Base-by-base conservation (phyloP, 1,284 basidiomycete genomes). In the Puccinia triticina region DNA sequence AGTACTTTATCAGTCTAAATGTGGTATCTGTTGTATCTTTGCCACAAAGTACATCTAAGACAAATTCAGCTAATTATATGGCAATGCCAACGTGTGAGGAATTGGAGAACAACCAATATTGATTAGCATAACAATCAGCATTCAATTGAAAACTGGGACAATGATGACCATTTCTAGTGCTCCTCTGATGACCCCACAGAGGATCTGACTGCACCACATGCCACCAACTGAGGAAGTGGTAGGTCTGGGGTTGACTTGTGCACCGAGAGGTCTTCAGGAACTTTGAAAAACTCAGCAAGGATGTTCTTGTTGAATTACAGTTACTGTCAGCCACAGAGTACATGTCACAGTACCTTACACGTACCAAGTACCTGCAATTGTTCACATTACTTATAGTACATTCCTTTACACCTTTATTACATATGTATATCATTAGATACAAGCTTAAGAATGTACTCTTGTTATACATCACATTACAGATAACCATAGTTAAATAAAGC, bases 291-390 rank as follows among this genome's bases (percentile, higher is more conserved):
- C 85, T 99, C 97, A 10, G 95, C 92, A 77, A 99, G 87, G 0
- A 97, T 97, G 86, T 99, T 99, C 87, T 99, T 97, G 81, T 98
- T 95, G 21, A 99, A 89, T n/a, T n/a, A n/a, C n/a, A n/a, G n/a
- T n/a, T n/a, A n/a, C n/a, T n/a, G n/a, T n/a, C n/a, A n/a, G n/a
- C n/a, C n/a, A n/a, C n/a, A n/a, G n/a, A n/a, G n/a, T n/a, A n/a
- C n/a, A n/a, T n/a, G n/a, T n/a, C n/a, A n/a, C n/a, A n/a, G n/a
- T n/a, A n/a, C n/a, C n/a, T n/a, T n/a, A n/a, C n/a, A n/a, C n/a
- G n/a, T n/a, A n/a, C n/a, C n/a, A n/a, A n/a, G n/a, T n/a, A n/a
- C n/a, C n/a, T n/a, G n/a, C n/a, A n/a, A n/a, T n/a, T n/a, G n/a
- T n/a, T n/a, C n/a, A n/a, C n/a, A n/a, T n/a, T n/a, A n/a, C n/a